Base-by-base conservation (phyloP, 495 filamentous ascomycete species). In the Hypoxylon lienhwacheense region DNA sequence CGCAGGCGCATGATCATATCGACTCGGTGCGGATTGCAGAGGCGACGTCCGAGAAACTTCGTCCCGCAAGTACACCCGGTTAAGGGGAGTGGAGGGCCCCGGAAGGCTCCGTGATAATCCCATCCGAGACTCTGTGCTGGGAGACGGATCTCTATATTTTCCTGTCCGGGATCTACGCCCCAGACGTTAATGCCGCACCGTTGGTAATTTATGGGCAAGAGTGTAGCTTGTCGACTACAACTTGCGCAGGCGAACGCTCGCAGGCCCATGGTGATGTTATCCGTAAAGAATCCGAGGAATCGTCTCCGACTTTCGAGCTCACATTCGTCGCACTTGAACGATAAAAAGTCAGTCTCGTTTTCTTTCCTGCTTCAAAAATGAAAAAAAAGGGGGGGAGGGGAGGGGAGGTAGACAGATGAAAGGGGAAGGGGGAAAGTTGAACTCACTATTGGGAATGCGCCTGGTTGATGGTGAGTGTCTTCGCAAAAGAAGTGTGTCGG, bases 1-100 rank as follows among this genome's bases (percentile, higher is more conserved):
- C n/a, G n/a, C 15, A 56, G 7, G 0, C 43, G 25, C 7, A 49
- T 12, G 3, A 52, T 7, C 12, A 53, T 35, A 26, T 36, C 4
- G 0, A 59, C 19, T 2, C 63, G 42, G 31, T 66, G 63, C 1
- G 59, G 37, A 4, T 6, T 43, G 54, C 63, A 66, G 2, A 63
- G 15, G 7, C 19, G 10, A 2, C 39, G 50, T 1, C 36, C 51
- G 1, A 59, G 1, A 0, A 63, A 1, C 26, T 63, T 63, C 7
- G 5, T 5, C 0, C 22, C 37, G 36, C 63, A 66, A 1, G 12
- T 7, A 29, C 63, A 66, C 0, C 63, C 63, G 5, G 50, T 59
- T 0, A 55, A 3, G 2, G 20, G 26, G 0, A 46, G 29, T 1
- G 16, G 26, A 0, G 8, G 11, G n/a, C 42, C 53, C 7, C 3